Evolutionary conservation across 2,329 filamentous ascomycete genomes (phyloP).

Genomic region (Pseudohalonectria lignicola): DNA sequence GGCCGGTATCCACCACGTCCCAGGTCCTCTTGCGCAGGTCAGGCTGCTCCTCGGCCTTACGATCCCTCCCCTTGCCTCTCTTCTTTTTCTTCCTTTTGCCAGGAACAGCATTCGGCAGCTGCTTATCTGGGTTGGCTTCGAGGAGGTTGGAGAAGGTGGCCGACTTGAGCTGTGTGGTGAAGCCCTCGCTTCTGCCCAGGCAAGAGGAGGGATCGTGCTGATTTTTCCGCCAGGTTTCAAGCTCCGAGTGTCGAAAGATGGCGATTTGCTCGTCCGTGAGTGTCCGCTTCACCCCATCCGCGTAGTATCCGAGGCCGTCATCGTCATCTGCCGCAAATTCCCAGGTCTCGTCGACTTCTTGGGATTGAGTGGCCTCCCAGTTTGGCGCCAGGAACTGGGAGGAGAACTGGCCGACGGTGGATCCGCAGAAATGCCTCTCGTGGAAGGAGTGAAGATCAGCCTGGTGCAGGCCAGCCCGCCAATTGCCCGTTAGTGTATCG

Average conservation of each 20-base stretch:
- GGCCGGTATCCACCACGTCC: conserved; percentile 52
- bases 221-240: conserved; percentile 37
- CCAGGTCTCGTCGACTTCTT: conserved; percentile 16
- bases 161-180: too few relatives aligned
- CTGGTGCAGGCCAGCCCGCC: conserved; percentile 33
- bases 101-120: too few relatives aligned
- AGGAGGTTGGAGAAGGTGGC: conserved; percentile 4
- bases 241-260: conserved; percentile 83
- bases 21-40: conserved; percentile 57
- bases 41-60: conserved; percentile 37
- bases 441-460: conserved; percentile 50
- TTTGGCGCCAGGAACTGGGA: conserved; percentile 29
- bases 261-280: conserved; percentile 84
- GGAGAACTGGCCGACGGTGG: conserved; percentile 33
- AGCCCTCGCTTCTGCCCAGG: conserved; percentile 1
- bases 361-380: conserved; percentile 11
- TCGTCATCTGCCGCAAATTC: conserved; percentile 44
- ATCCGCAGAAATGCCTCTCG: conserved; percentile 44
- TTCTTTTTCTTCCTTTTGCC: conserved; percentile 18
- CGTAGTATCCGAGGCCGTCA: conserved; percentile 71
- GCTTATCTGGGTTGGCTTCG: conserved; percentile 4
- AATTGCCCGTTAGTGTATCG: too few relatives aligned
- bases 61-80: conserved; percentile 22
- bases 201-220: conserved; percentile 2
- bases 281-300: conserved; percentile 77